Percentiles rank a stretch among this genome's conserved stretches.
These are phyloP conservation scores for Blastocladiella emersonii DNA, from an alignment of 371 early-diverging fungal genomes.

Conservation along the genomic window DNA sequence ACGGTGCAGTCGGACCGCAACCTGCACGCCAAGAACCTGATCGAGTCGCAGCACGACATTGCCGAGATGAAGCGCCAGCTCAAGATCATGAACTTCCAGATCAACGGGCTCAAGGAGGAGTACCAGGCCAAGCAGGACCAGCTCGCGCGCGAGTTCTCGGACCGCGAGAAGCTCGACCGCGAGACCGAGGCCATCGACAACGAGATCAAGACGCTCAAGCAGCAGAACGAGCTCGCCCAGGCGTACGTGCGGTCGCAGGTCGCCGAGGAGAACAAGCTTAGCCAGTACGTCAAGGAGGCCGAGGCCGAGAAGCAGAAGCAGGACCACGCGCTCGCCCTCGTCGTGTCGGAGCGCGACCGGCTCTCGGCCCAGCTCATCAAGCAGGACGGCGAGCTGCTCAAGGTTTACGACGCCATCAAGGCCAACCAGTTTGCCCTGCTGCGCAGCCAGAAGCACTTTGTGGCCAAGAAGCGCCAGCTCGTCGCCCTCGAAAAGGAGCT, in stretches of 20 bases:
- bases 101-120: slow-evolving; percentile 26
- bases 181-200: slow-evolving; percentile 27
- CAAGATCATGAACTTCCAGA: slow-evolving; percentile 21
- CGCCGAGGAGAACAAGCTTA: slow-evolving; percentile 31
- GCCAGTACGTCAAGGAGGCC: slow-evolving; percentile 27
- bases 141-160: slow-evolving; percentile 28
- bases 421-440: slow-evolving; percentile 19
- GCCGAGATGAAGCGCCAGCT: slow-evolving; percentile 19
- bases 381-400: slow-evolving; percentile 18
- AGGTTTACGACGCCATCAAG: slow-evolving; percentile 23
- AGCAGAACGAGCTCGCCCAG: slow-evolving; percentile 24
- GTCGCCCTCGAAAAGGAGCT: slow-evolving; percentile 20
- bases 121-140: slow-evolving; percentile 15
- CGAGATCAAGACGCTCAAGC: slow-evolving; percentile 26
- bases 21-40: slow-evolving; percentile 21
- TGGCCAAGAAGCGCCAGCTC: slow-evolving; percentile 18
- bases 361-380: slow-evolving; percentile 18
- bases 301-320: slow-evolving; percentile 28
- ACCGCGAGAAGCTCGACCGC: slow-evolving; percentile 30
- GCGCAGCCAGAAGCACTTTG: slow-evolving; percentile 5
- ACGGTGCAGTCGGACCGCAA: slow-evolving; percentile 23
- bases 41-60: slow-evolving; percentile 21
- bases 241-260: slow-evolving; percentile 24
- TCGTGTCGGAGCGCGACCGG: slow-evolving; percentile 30
- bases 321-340: slow-evolving; percentile 28